Evolutionary conservation across 2,329 filamentous ascomycete species (phyloP), one percentile per base, ranked within the genome.

Genomic region (Cordyceps cateniannulata): DNA sequence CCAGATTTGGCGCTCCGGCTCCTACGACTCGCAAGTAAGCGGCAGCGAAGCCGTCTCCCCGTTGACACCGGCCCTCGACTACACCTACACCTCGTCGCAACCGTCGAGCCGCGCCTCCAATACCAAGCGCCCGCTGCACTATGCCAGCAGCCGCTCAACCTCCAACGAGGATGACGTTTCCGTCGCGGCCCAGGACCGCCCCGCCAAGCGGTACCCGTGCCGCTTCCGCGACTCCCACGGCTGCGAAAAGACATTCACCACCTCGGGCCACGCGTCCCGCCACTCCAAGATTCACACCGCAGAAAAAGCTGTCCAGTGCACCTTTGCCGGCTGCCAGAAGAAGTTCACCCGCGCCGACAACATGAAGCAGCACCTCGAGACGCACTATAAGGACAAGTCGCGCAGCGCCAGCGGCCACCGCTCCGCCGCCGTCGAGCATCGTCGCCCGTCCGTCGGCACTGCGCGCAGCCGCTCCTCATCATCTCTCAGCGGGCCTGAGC

Each of bases 251-350:
- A 90, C 85, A 12, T 93, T 93, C 71, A 93, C 90, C 62, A 93
- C 90, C 3, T 93, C 90, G 0, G 90, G 90, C 48, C 90, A 93
- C 68, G 89, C 90, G n/a, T 91, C 90, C 48, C 86, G 90, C 45
- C 90, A 93, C 72, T 89, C 89, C 62, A 92, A 92, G 73, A 92
- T 91, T 69, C 90, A 93, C 77, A 91, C 88, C 1, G 88, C 88
- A 53, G 89, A 91, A 74, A 93, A 93, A 76, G 86, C 86, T 16
- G 87, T 91, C 24, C 83, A 80, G 42, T 87, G 85, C 74, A 81
- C 85, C 35, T 89, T 82, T 68, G 76, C 80, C 0, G 87, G 87
- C 62, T 93, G 89, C 77, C 83, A 85, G 72, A 91, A 91, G 76
- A 89, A 88, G 69, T 93, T 93, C 67, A 91, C 88, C 12, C 87